phyloP scores from a whole-genome alignment of 768 basidiomycete genomes.

The Agaricus blazei region DNA sequence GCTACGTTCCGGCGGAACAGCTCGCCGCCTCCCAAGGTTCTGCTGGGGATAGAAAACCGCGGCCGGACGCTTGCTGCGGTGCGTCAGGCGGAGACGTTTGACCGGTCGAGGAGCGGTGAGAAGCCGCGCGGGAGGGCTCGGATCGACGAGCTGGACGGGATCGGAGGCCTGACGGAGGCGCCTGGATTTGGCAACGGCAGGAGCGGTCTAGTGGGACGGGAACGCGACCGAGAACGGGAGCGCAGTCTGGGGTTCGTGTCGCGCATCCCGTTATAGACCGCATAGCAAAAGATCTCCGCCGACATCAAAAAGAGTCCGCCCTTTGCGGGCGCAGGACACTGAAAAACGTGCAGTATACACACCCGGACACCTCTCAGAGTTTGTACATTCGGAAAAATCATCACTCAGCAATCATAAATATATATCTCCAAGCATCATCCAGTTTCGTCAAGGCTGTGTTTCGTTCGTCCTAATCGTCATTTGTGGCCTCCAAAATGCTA shows the following conservation, averaged over 20 bases:
- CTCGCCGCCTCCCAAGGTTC: slow-evolving; percentile 51
- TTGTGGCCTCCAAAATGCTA: slow-evolving; percentile 2
- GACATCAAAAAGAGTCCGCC: not conserved
- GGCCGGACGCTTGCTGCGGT: slow-evolving; percentile 19
- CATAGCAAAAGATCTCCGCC: not conserved
- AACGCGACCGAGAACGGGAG: slow-evolving; percentile 25
- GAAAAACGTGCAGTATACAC: not conserved
- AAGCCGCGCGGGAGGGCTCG: slow-evolving; percentile 50
- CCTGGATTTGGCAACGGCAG: slow-evolving; percentile 63
- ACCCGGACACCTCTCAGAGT: slow-evolving; percentile 1
- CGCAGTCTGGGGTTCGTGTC: slow-evolving; percentile 3
- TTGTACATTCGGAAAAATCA: slow-evolving; percentile 9
- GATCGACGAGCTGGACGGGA: slow-evolving; percentile 46
- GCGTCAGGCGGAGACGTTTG: slow-evolving; percentile 18
- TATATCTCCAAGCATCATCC: not conserved
- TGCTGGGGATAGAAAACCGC: slow-evolving; percentile 25
- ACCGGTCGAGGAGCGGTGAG: slow-evolving; percentile 22
- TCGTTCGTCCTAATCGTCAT: not conserved
- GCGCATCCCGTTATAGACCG: slow-evolving; percentile 2
- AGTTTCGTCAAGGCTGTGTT: not conserved
- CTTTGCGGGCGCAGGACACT: not conserved
- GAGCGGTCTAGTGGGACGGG: slow-evolving; percentile 52
- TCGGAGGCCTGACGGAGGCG: slow-evolving; percentile 35
- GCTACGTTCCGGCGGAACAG: slow-evolving; percentile 49
- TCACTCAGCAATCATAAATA: slow-evolving; percentile 7